These are phyloP conservation scores for Cinnamomum micranthum DNA, from an alignment of 164 flowering plant genomes.

Conservation along the genomic window DNA sequence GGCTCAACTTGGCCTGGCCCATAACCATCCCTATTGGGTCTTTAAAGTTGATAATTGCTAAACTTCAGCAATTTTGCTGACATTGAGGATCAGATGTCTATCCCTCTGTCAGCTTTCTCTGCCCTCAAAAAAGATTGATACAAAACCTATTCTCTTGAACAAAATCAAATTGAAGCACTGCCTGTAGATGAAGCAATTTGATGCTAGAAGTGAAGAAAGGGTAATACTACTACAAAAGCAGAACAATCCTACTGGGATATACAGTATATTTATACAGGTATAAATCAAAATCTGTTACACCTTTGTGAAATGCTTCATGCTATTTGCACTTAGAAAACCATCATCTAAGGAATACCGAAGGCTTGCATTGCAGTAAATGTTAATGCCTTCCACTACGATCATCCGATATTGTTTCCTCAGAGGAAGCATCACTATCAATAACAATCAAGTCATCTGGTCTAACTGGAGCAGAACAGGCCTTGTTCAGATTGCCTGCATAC, in stretches of 20 bases:
- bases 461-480: constrained; percentile 6
- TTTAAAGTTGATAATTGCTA: too few relatives aligned
- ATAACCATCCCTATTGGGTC: too few relatives aligned
- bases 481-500: constrained; percentile 7
- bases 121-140: too few relatives aligned
- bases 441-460: constrained; percentile 31
- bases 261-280: constrained; percentile 8
- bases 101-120: too few relatives aligned
- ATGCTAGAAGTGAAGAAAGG: background rate
- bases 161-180: too few relatives aligned
- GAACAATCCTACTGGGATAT: background rate
- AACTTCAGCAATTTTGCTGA: too few relatives aligned
- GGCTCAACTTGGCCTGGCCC: too few relatives aligned
- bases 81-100: too few relatives aligned
- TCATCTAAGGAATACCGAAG: background rate
- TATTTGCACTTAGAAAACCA: background rate
- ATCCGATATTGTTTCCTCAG: constrained; percentile 71
- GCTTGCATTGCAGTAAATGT: background rate
- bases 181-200: too few relatives aligned
- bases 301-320: background rate
- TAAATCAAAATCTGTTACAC: background rate
- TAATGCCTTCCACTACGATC: constrained; percentile 32
- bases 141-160: too few relatives aligned
- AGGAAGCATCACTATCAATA: constrained; percentile 61
- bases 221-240: background rate